Base-by-base conservation (phyloP, 768 basidiomycete species). In the Russula sp. region DNA sequence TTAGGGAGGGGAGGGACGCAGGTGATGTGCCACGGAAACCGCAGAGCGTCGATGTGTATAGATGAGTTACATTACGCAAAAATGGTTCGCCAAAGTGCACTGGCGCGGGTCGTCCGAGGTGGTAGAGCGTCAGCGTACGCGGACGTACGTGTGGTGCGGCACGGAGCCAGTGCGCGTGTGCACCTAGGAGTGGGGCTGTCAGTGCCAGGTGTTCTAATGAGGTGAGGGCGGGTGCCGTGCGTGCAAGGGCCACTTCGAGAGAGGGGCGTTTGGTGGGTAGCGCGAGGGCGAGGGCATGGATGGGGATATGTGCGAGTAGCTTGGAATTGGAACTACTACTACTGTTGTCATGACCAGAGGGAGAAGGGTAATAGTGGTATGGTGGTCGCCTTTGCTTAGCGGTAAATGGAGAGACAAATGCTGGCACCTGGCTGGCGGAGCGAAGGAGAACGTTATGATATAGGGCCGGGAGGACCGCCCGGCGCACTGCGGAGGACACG, bases 401-500 rank as follows among this genome's bases (percentile, higher is more conserved):
- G 14, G 50, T 55, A 57, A 68, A 67, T 13, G 67, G 68, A 8
- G 68, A 63, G n/a, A 67, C 63, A 48, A 69, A 64, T 30, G 36
- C 54, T 24, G 66, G 50, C 7, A 68, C 68, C 28, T 69, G 68
- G 8, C 63, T 60, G 7, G 68, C 66, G 30, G 56, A 52, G 53
- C 66, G 66, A 48, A 69, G 63, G 49, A 68, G 51, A 26, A 69
- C 66, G 57, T 61, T 67, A 53, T 65, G 48, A 54, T 69, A 69
- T 13, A 69, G 49, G 1, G 60, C 60, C 9, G 68, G 66, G 20
- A 69, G 66, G n/a, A 67, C 62, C 26, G 64, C 52, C 8, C 68
- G 68, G 50, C 67, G 68, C 10, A 67, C 68, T 11, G 68, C 61
- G 50, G 64, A 67, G 26, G 68, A 69, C n/a, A 69, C 68, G 57